phyloP scores from a whole-genome alignment of 345 rosid species.

The Lumnitzera littorea region DNA sequence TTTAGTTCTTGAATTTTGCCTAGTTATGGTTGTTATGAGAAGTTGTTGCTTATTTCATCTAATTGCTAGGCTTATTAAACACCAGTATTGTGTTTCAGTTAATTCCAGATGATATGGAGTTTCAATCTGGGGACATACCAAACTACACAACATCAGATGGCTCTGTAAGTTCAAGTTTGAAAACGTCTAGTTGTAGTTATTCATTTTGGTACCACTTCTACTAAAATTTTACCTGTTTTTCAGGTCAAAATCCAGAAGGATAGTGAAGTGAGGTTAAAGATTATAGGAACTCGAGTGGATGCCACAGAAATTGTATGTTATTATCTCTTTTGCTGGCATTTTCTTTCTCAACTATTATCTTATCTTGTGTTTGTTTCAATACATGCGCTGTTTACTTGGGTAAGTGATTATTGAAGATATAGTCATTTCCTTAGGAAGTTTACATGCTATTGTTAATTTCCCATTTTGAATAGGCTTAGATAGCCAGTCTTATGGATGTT shows the following conservation, averaged over 20 bases:
- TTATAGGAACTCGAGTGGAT: conserved; percentile 90
- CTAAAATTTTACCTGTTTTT: conserved; percentile 7
- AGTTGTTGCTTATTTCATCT: background rate
- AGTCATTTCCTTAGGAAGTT: too few species aligned
- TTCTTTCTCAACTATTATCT: background rate
- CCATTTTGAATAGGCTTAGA: too few species aligned
- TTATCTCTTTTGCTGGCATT: background rate
- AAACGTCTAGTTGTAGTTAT: background rate
- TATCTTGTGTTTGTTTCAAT: too few species aligned
- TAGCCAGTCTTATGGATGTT: too few species aligned
- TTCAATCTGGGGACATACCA: conserved; percentile 90
- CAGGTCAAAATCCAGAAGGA: conserved; percentile 94
- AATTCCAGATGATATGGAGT: conserved; percentile 97
- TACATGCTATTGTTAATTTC: too few species aligned
- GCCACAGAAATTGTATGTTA: conserved; percentile 72
- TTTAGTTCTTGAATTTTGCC: background rate
- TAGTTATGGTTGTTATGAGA: background rate
- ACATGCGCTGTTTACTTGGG: too few species aligned
- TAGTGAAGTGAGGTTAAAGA: conserved; percentile 88
- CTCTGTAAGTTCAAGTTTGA: conserved; percentile 39
- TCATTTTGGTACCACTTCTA: conserved; percentile 3
- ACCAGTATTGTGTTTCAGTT: conserved; percentile 29
- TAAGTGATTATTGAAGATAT: too few species aligned
- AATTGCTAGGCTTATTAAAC: too few species aligned
- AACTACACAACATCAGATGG: conserved; percentile 89